Evolutionary conservation across 192 early-diverging fungal species (phyloP).

Genomic region (Rhizoclosmatium globosum): DNA sequence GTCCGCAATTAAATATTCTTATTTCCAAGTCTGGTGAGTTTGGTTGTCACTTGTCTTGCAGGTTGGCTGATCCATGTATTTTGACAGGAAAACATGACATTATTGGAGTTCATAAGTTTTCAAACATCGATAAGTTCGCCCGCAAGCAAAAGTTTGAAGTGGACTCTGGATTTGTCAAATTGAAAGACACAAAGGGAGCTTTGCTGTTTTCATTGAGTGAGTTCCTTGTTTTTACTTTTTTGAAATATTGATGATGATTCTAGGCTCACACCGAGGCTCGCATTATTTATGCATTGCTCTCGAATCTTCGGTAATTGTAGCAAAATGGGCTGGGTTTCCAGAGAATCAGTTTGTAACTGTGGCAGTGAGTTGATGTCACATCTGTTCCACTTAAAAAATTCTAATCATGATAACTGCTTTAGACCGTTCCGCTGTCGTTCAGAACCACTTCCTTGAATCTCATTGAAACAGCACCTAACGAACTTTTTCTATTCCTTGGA

Average conservation of each 20-base stretch:
- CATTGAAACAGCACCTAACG: constrained; percentile 42
- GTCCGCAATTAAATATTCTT: constrained; percentile 58
- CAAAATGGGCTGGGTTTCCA: constrained; percentile 65
- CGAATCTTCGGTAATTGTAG: constrained; percentile 46
- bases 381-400: no score
- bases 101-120: constrained; percentile 58
- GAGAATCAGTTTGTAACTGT: constrained; percentile 66
- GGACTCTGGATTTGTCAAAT: constrained; percentile 59
- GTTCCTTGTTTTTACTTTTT: neutral
- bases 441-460: constrained; percentile 50
- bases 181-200: constrained; percentile 64
- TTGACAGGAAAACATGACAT: constrained; percentile 56
- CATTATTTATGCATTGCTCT: constrained; percentile 57
- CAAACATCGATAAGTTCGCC: constrained; percentile 47
- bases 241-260: neutral
- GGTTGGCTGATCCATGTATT: neutral
- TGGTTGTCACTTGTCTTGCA: neutral
- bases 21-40: constrained; percentile 57
- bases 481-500: constrained; percentile 48
- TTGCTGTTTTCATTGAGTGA: constrained; percentile 50
- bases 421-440: constrained; percentile 52
- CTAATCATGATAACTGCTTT: neutral
- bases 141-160: constrained; percentile 59
- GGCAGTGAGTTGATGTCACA: constrained; percentile 42
- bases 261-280: constrained; percentile 41